Evolutionary conservation across 2,329 filamentous ascomycete species (phyloP), one percentile per base, ranked within the genome.

Genomic region (Colletotrichum sp.): DNA sequence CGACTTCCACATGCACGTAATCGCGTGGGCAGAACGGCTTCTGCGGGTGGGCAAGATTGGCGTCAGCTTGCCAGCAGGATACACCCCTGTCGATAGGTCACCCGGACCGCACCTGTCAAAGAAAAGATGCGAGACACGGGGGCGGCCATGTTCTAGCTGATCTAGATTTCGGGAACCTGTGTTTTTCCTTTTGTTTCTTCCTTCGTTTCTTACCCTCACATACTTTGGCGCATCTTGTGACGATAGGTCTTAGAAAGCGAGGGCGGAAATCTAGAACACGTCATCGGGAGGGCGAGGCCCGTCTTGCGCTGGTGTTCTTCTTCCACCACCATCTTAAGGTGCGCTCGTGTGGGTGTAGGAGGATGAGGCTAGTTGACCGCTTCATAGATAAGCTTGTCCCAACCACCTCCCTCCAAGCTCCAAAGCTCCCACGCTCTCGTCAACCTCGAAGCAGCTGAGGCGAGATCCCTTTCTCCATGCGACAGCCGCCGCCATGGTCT

Each of bases 401-500:
- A 13, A 18, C 32, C 18, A 4, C 62, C 13, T 6, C 13, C 34
- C n/a, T 32, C 12, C 18, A n/a, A 62, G 0, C 34, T 8, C 6
- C 15, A 2, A n/a, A 21, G n/a, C 13, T 21, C n/a, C 12, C 13
- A 63, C 1, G 18, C 18, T 10, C 39, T 3, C 18, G 39, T 44
- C 16, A 44, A n/a, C 18, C 39, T 44, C 16, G 10, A n/a, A 30
- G 12, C 34, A 28, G 12, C 34, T 36, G 30, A 30, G 34, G 60
- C n/a, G 60, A 36, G 15, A 34, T 63, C 32, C 26, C n/a, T 36
- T 39, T 36, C 28, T 10, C 18, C 44, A 59, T 59, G 21, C 28
- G 26, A 32, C 55, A 28, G 5, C 18, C 8, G 18, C 28, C 10
- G 62, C 15, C 30, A 76, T 74, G 75, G 79, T 82, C 7, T 79